Evolutionary conservation across 1,284 basidiomycete species (phyloP).

Genomic region (Ganoderma meredithae): DNA sequence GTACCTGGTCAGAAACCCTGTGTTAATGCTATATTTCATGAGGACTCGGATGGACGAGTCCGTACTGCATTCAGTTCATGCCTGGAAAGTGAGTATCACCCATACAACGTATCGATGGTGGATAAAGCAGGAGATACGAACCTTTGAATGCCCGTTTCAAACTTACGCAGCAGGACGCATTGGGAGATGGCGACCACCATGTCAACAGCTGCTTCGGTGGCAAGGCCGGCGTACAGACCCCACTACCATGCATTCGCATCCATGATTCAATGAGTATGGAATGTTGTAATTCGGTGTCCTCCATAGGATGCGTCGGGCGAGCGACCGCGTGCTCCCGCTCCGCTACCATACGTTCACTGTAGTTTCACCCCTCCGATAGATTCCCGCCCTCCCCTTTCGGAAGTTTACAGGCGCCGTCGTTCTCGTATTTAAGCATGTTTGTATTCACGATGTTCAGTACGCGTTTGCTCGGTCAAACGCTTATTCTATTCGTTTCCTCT

Average conservation of each 20-base stretch:
- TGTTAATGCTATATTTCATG: conserved; percentile 35
- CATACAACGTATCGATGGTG: neutral
- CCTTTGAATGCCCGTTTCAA: conserved; percentile 35
- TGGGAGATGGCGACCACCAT: conserved; percentile 33
- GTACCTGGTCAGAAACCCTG: conserved; percentile 35
- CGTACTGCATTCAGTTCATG: conserved; percentile 10
- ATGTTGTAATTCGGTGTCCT: too few species aligned
- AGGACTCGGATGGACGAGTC: conserved; percentile 28
- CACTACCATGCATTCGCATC: conserved; percentile 21
- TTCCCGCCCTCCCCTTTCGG: too few species aligned
- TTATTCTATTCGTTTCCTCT: too few species aligned
- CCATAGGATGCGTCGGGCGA: too few species aligned
- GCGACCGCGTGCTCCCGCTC: too few species aligned
- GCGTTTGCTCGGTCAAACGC: too few species aligned
- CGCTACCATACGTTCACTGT: too few species aligned
- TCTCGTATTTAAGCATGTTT: too few species aligned
- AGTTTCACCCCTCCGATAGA: too few species aligned
- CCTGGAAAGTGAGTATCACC: neutral
- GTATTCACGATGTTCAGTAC: too few species aligned
- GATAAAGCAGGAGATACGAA: conserved; percentile 5
- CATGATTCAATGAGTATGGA: neutral
- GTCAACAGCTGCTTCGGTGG: conserved; percentile 32
- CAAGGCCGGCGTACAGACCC: conserved; percentile 35
- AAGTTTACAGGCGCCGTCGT: too few species aligned
- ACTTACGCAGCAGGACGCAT: conserved; percentile 30